Base-by-base conservation (phyloP, 805 yeast species). In the Yarrowia hollandica region DNA sequence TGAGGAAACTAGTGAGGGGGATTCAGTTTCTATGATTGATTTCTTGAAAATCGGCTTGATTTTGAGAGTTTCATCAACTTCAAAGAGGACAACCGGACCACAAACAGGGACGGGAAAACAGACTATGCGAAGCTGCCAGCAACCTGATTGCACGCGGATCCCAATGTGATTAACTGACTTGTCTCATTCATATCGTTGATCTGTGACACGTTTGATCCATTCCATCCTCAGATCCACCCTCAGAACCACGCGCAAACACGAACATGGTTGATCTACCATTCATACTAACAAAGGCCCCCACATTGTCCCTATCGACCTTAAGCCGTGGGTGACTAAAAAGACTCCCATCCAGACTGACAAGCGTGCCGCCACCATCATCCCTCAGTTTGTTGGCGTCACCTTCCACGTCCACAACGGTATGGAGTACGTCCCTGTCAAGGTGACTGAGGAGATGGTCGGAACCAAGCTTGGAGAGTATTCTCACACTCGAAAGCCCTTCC, bases 351-450 rank as follows among this genome's bases (percentile, higher is more conserved):
- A 97, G 75, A 94, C 99, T n/a, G 89, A 90, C 67, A 97, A 97
- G 39, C 82, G 99, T 71, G 77, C 92, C 31, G 94, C 98, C 69
- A 94, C 98, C 16, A 88, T 94, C 59, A 76, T 94, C 52, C 99
- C 99, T 18, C 96, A 90, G 70, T 92, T 94, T 74, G 96, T 94
- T 30, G 99, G 99, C 4, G 77, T 94, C 60, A 86, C 84, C 66
- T 94, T 94, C 72, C 96, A 94, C 73, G 88, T 94, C 31, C 99
- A 94, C 74, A 94, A 94, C 73, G 99, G 99, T 25, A 88, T 86
- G 69, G 96, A 90, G 66, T 94, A 91, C 69, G 96, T 90, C 35
- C 89, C 90, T 55, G 79, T 94, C 57, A 89, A 85, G 64, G 81
- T 94, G 18, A 82, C 86, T 8, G 97, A 94, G 70, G 94, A 94